Base-by-base conservation (phyloP, 805 yeast genomes). In the Teunomyces gatunensis region DNA sequence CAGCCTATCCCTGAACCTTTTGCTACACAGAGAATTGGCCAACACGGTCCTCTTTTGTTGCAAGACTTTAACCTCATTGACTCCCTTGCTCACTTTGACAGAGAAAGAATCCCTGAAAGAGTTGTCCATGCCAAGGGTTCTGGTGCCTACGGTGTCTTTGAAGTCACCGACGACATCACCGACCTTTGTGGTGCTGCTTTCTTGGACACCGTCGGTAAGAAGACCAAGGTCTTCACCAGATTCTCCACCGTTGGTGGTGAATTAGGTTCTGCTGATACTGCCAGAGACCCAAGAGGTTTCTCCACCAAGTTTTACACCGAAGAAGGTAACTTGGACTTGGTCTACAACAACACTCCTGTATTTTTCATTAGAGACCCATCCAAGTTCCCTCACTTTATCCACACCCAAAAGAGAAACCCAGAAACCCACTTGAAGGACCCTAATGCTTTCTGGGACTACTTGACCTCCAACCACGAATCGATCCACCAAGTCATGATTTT, bases 381-480 rank as follows among this genome's bases (percentile, higher is more conserved):
- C 37, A 81, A 82, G 71, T 83, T 83, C 71, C 83, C 85, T 7
- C 73, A 74, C 54, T 81, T 82, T 61, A 82, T 83, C 56, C 87
- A 83, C 69, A 79, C 87, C 18, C 87, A 82, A 67, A 83, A 83
- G 75, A 78, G 88, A 57, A 75, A 81, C 66, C 88, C 89, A 34
- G 48, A 84, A 64, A 86, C 90, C 36, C 87, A 87, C 68, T 73
- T 85, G 67, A 85, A 85, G 68, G 94, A 87, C 66, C 77, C 92
- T 15, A 78, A 84, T 69, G 83, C 83, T 87, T 85, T 85, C 67
- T 87, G 95, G 95, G 92, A 87, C 68, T 87, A 84, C 65, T 76
- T 85, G 63, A 79, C 85, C 30, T 74, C 77, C 59, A 87, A 87
- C 67, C 87, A 77, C 60, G 95, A 87, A 69, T 74, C 89, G 21